Evolutionary conservation across 2,329 filamentous ascomycete genomes (phyloP).

Genomic region (Penicillium corylophilum): DNA sequence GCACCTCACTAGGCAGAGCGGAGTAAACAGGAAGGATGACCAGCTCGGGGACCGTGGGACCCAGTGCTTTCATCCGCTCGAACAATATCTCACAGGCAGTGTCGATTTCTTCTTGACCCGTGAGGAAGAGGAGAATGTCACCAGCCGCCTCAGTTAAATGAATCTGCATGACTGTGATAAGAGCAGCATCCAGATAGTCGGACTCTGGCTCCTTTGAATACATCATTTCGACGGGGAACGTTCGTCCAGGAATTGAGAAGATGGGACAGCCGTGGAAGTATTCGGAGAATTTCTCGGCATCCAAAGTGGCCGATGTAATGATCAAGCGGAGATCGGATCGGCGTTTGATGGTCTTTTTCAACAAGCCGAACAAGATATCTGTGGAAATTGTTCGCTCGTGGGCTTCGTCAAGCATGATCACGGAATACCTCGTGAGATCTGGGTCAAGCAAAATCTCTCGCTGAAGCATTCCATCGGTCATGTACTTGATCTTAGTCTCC

Average conservation of each 20-base stretch:
- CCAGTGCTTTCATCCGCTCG: constrained; percentile 94
- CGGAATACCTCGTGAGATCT: constrained; percentile 83
- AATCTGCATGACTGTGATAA: constrained; percentile 98
- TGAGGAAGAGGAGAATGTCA: constrained; percentile 95
- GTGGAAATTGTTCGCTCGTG: constrained; percentile 97
- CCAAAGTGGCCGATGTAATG: constrained; percentile 91
- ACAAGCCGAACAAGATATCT: constrained; percentile 86
- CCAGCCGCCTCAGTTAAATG: constrained; percentile 88
- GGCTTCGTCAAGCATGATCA: constrained; percentile 97
- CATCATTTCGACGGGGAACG: constrained; percentile 92
- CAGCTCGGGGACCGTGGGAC: constrained; percentile 84
- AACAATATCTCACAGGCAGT: constrained; percentile 88
- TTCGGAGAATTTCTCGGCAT: constrained; percentile 94
- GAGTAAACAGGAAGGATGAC: constrained; percentile 96
- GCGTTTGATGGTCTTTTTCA: constrained; percentile 89
- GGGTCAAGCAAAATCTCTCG: constrained; percentile 92
- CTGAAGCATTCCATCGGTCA: constrained; percentile 98
- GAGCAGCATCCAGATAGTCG: constrained; percentile 88
- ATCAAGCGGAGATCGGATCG: constrained; percentile 90
- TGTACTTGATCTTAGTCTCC: constrained; percentile 94
- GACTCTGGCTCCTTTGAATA: constrained; percentile 94
- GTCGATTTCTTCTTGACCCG: constrained; percentile 97
- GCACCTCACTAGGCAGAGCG: constrained; percentile 87
- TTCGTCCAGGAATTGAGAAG: constrained; percentile 92
- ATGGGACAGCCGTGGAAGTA: constrained; percentile 97